These are phyloP conservation scores for Fusarium verticillioides DNA, from an alignment of 2,329 filamentous ascomycete genomes.

Conservation along the genomic window DNA sequence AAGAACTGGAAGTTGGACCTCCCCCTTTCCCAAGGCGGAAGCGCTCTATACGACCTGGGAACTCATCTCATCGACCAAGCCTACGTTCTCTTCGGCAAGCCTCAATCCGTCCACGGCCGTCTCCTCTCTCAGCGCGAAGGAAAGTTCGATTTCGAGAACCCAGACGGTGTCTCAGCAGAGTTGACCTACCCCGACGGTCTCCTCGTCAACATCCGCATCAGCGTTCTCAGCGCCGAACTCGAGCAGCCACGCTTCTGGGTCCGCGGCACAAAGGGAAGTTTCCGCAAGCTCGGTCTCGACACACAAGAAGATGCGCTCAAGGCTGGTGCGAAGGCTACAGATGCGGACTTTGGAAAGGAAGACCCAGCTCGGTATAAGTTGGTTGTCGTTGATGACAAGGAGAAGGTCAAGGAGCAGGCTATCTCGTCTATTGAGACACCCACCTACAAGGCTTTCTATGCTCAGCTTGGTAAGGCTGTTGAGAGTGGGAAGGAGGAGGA, in stretches of 20 bases:
- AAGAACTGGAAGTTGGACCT: conserved; percentile 74
- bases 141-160: conserved; percentile 57
- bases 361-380: conserved; percentile 68
- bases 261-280: conserved; percentile 77
- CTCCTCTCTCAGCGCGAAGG: conserved; percentile 73
- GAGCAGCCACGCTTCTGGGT: conserved; percentile 82
- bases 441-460: conserved; percentile 78
- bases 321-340: conserved; percentile 69
- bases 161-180: conserved; percentile 71
- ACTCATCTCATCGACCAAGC: conserved; percentile 82
- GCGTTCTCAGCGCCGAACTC: conserved; percentile 74
- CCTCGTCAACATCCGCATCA: conserved; percentile 75
- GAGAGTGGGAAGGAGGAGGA: conserved; percentile 60
- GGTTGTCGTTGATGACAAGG: conserved; percentile 64
- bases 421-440: conserved; percentile 70
- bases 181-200: conserved; percentile 73
- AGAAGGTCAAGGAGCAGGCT: conserved; percentile 59
- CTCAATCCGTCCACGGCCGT: conserved; percentile 73
- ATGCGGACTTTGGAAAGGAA: conserved; percentile 74
- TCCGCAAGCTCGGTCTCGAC: conserved; percentile 77
- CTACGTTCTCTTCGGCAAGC: conserved; percentile 76
- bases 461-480: conserved; percentile 60
- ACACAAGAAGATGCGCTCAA: conserved; percentile 80
- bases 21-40: conserved; percentile 69
- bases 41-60: conserved; percentile 78